Conservation (phyloP, 139 green algal species). For the Tetradesmus obliquus region DNA sequence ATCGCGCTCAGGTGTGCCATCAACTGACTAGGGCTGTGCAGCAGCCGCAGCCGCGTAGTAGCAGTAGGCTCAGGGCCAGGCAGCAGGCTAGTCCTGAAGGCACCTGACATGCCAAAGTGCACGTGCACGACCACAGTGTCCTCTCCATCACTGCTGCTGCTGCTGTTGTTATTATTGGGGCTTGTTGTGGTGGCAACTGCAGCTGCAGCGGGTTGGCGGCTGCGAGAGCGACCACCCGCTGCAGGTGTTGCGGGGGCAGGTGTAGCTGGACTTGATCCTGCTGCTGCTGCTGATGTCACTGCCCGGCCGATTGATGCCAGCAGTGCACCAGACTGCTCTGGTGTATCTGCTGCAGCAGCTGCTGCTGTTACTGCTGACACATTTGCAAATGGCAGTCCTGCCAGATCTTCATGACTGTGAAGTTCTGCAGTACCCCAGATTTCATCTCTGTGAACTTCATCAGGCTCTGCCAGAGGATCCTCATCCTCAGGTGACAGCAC, state of each 20-base stretch:
- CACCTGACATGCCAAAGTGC: constrained; percentile 89
- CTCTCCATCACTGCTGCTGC: not conserved
- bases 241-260: not conserved
- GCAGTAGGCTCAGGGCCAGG: constrained; percentile 58
- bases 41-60: constrained; percentile 77
- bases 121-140: constrained; percentile 74
- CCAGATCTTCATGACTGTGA: not conserved
- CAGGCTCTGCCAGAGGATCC: constrained; percentile 10
- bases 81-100: constrained; percentile 46
- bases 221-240: not conserved
- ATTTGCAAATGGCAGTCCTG: not conserved
- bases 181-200: not conserved
- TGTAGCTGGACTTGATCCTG: not conserved
- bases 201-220: not conserved
- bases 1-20: constrained; percentile 84
- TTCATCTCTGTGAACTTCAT: not conserved
- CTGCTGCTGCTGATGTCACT: constrained; percentile 20
- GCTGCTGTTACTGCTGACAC: not conserved
- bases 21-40: constrained; percentile 39
- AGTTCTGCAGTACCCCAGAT: not conserved
- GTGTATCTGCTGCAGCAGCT: constrained; percentile 29
- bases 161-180: not conserved
- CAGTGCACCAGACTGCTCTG: not conserved
- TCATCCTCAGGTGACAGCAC: constrained; percentile 4
- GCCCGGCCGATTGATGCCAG: constrained; percentile 24